phyloP scores from a whole-genome alignment of 495 filamentous ascomycete genomes.

The Hypomontagnella submonticulosa region DNA sequence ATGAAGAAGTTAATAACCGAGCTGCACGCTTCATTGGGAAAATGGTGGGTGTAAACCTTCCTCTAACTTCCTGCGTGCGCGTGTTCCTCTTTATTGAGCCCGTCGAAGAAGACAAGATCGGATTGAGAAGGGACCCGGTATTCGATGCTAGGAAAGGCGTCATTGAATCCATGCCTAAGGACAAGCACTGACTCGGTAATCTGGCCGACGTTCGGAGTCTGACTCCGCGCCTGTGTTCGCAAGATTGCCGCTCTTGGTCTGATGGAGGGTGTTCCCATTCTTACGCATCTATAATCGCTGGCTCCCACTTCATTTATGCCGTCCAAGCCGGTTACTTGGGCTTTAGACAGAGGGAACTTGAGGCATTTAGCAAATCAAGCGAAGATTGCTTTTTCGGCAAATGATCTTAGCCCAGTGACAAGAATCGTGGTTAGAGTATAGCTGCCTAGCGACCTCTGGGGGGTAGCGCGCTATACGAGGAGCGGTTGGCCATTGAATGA shows the following conservation, averaged over 20 bases:
- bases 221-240: not conserved
- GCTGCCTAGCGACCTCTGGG: slow-evolving; percentile 1
- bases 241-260: not conserved
- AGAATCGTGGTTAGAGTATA: too few species aligned
- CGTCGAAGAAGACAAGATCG: not conserved
- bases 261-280: not conserved
- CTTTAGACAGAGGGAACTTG: slow-evolving; percentile 3
- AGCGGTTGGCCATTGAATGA: not conserved
- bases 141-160: too few species aligned
- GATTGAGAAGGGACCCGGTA: not conserved
- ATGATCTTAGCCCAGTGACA: slow-evolving; percentile 13
- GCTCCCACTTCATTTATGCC: slow-evolving; percentile 13
- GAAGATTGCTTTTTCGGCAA: slow-evolving; percentile 5
- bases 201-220: not conserved
- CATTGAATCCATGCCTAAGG: slow-evolving; percentile 1
- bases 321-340: slow-evolving; percentile 8
- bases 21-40: not conserved
- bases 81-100: not conserved
- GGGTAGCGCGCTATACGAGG: not conserved
- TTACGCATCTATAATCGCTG: not conserved
- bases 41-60: not conserved
- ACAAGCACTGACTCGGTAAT: not conserved
- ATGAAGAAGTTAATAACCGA: not conserved
- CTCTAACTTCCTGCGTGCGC: not conserved
- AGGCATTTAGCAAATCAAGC: slow-evolving; percentile 6